Evolutionary conservation across 805 yeast species (phyloP), one percentile per base, ranked within the genome.

Genomic region (Ogataea pini): DNA sequence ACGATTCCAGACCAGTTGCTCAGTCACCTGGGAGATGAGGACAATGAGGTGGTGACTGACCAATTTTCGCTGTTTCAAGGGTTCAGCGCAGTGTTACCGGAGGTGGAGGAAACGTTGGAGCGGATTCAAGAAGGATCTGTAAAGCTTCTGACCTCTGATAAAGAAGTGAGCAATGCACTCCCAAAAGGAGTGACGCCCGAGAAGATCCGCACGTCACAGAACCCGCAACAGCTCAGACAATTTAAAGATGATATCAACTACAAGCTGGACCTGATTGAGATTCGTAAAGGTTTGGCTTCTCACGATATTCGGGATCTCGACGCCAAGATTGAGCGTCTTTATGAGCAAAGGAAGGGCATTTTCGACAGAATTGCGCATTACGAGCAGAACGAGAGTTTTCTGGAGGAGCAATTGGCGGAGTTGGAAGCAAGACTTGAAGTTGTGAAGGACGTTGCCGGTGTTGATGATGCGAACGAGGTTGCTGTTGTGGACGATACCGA

Each of bases 301-400:
- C 72, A 72, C 56, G 91, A 86, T 58, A 80, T 86, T 27, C 67
- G 71, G 43, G 91, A 83, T 46, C 71, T 86, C 29, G 92, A 86
- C 61, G 61, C 60, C 31, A 76, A 81, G 55, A 76, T 86, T 33
- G 71, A 73, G 37, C 74, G 72, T 55, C 59, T 85, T 36, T 77
- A 79, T 48, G 54, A 65, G 16, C 69, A 75, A 68, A 71, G 91
- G 42, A 72, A 75, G 46, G 56, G 73, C 12, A 78, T 82, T 25
- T 81, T 84, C 58, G 79, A 81, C 50, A 70, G 79, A 55, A 78
- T 86, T 36, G 83, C 84, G 2, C 67, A 67, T 25, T 72, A 82
- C 46, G 92, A 86, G 62, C 77, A 77, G 51, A 77, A 80, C 55
- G 87, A 84, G 61, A 63, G 76, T n/a, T 70, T 68, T 42, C 57